Conservation (phyloP, 345 rosid genomes). For the Hibiscus trionum region DNA sequence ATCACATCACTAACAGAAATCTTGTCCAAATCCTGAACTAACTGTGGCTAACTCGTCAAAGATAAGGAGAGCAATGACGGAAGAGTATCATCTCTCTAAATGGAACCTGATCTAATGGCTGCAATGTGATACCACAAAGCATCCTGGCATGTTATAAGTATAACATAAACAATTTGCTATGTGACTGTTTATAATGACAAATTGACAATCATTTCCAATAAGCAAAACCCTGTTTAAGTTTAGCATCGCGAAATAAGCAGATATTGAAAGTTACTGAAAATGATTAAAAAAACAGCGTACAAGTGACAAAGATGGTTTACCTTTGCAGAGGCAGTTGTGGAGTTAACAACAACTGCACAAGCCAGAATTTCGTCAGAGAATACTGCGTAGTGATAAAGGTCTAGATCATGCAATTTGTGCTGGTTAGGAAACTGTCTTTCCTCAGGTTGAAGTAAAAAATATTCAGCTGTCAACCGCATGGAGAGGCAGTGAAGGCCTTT, state of each 20-base stretch:
- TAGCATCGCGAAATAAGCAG: neutral
- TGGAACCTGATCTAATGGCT: neutral
- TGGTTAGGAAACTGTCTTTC: slow-evolving; percentile 65
- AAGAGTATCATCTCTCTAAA: neutral
- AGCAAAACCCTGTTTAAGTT: neutral
- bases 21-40: neutral
- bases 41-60: neutral
- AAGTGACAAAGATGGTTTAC: slow-evolving; percentile 28
- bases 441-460: slow-evolving; percentile 52
- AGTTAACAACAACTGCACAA: slow-evolving; percentile 77
- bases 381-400: slow-evolving; percentile 65
- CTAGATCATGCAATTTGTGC: slow-evolving; percentile 38
- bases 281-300: neutral
- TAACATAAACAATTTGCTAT: neutral
- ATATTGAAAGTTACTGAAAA: neutral
- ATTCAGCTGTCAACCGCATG: slow-evolving; percentile 77
- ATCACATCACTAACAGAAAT: neutral
- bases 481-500: slow-evolving; percentile 94
- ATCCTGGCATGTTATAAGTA: neutral
- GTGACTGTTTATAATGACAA: neutral
- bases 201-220: neutral
- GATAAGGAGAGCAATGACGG: neutral
- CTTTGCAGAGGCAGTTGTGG: slow-evolving; percentile 58
- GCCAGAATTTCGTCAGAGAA: slow-evolving; percentile 90
- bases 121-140: neutral